Base-by-base conservation (phyloP, 140 eudicot genomes). In the Erigeron philadelphicus region DNA sequence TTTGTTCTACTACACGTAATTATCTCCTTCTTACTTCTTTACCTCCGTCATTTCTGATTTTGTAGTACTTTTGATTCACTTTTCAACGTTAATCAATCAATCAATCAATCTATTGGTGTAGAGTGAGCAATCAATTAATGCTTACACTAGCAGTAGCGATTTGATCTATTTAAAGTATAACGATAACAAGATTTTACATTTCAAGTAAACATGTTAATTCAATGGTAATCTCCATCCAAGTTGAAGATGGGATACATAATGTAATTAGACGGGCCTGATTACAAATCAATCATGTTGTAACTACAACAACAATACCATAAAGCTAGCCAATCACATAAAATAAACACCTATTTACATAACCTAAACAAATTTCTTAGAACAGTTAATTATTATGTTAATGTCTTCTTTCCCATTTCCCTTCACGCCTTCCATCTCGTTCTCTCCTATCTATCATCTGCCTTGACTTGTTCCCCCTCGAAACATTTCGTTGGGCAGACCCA, bases 351-450 rank as follows among this genome's bases (percentile, higher is more conserved):
- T 9, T 12, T 3, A 17, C 73, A 69, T 55, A 13, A 13, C 52
- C 53, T 64, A 17, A 12, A 58, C 43, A 18, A 59, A 13, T 60
- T 59, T 31, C 41, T 11, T 10, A 11, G 45, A 11, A 9, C 65
- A 31, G 1, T 59, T 23, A 31, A 67, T 47, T 48, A 25, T 65
- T 35, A 19, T 31, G 31, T 66, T 80, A 91, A 72, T 91, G 98
- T 80, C 91, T 91, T 68, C 97, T 83, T 78, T 91, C 98, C 98
- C 98, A 91, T 74, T 91, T 91, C 42, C 98, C 95, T 78, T 91
- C 98, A 0, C 98, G 91, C 45, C 97, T 85, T 18, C 90, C 85
- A 16, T 90, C 97, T 38, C 97, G 84, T 74, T 91, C 97, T 64
- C 92, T 88, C 68, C 97, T 79, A 46, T 90, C 97, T 75, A 87